A percentile compares a stretch with the other conserved stretches of the same genome.
Evolutionary conservation across 2,329 filamentous ascomycete genomes (phyloP).

Genomic region (Arthrobotrys sphaeroides): DNA sequence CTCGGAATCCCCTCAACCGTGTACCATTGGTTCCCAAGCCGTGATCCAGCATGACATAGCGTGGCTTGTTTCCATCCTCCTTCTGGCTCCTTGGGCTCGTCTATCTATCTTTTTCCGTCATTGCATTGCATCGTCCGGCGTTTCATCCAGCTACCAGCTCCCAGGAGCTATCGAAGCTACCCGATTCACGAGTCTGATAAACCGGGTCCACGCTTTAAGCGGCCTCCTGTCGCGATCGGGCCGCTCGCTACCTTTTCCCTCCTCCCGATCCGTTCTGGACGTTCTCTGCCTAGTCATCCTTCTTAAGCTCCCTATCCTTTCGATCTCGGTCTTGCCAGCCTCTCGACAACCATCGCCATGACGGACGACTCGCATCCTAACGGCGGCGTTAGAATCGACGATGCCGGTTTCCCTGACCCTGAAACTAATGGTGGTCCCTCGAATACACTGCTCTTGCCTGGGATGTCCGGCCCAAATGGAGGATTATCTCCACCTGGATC

Average conservation of each 20-base stretch:
- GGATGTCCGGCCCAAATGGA: slow-evolving; percentile 20
- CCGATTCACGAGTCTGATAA: slow-evolving; percentile 12
- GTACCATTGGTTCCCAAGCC: slow-evolving; percentile 38
- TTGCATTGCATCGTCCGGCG: slow-evolving; percentile 21
- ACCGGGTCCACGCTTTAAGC: background rate
- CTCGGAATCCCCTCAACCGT: slow-evolving; percentile 21
- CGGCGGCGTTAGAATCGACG: slow-evolving; percentile 47
- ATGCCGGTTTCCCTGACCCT: slow-evolving; percentile 25
- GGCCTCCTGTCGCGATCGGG: slow-evolving; percentile 19
- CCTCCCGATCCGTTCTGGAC: background rate
- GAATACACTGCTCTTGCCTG: slow-evolving; percentile 21
- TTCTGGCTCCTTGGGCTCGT: slow-evolving; percentile 4
- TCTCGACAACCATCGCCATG: slow-evolving; percentile 3
- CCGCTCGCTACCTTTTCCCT: slow-evolving; percentile 1
- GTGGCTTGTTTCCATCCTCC: slow-evolving; percentile 1
- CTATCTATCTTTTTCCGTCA: slow-evolving; percentile 6
- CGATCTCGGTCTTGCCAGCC: background rate
- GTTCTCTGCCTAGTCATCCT: background rate
- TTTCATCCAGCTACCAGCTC: background rate
- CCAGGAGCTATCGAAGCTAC: slow-evolving; percentile 3
- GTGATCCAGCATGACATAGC: slow-evolving; percentile 39
- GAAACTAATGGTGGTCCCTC: slow-evolving; percentile 20
- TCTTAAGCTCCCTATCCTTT: background rate
- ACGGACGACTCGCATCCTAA: slow-evolving; percentile 52
- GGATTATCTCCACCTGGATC: slow-evolving; percentile 46